phyloP scores from a whole-genome alignment of 257 asterid species.

The Salvia splendens region DNA sequence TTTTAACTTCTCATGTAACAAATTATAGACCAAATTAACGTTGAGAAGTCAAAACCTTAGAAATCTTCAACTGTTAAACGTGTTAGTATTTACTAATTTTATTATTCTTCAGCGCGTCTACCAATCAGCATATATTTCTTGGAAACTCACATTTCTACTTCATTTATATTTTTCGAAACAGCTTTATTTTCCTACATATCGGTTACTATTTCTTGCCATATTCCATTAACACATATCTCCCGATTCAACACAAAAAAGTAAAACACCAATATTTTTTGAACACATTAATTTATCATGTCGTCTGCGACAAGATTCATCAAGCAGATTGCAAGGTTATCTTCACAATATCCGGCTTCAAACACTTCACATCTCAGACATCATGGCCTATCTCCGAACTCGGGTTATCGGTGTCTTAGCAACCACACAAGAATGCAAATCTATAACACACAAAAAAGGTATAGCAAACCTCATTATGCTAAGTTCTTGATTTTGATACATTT shows the following conservation, averaged over 20 bases:
- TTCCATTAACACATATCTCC: slow-evolving; percentile 26
- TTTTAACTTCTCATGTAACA: no score
- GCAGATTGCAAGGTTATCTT: slow-evolving; percentile 30
- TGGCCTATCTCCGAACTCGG: slow-evolving; percentile 22
- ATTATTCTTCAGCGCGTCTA: background rate
- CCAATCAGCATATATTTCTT: slow-evolving; percentile 14
- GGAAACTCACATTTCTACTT: background rate
- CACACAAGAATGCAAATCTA: slow-evolving; percentile 19
- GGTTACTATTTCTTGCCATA: slow-evolving; percentile 18
- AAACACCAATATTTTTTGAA: background rate
- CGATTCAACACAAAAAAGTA: background rate
- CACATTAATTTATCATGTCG: slow-evolving; percentile 23
- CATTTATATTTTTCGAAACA: background rate
- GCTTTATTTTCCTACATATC: background rate
- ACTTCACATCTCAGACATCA: slow-evolving; percentile 7
- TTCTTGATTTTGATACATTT: background rate
- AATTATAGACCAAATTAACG: no score
- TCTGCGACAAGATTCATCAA: slow-evolving; percentile 29
- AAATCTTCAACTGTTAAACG: background rate
- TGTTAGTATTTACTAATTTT: background rate
- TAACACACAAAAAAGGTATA: slow-evolving; percentile 9
- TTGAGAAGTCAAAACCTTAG: background rate
- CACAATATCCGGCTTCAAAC: slow-evolving; percentile 21
- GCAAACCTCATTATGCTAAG: background rate
- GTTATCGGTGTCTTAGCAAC: slow-evolving; percentile 31